Conservation (phyloP, 495 filamentous ascomycete species). For the Podospora pseudoanserina region DNA sequence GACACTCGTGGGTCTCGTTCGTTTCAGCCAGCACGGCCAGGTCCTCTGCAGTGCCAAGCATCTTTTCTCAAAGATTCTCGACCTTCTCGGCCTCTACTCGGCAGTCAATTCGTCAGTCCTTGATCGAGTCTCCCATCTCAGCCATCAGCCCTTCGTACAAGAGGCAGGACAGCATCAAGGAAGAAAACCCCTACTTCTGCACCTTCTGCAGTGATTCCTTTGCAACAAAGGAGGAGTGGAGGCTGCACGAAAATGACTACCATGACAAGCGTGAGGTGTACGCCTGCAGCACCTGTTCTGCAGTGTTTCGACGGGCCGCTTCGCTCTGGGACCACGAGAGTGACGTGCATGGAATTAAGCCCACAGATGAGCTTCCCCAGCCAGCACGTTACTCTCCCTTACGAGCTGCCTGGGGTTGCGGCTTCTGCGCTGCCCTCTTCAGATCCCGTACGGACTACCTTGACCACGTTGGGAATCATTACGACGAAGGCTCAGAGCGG, state of each 20-base stretch:
- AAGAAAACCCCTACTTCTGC: slow-evolving; percentile 19
- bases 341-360: slow-evolving; percentile 11
- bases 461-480: slow-evolving; percentile 25
- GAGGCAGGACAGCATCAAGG: slow-evolving; percentile 16
- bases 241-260: slow-evolving; percentile 19
- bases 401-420: slow-evolving; percentile 28
- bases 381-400: neutral
- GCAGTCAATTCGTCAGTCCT: slow-evolving; percentile 21
- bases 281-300: slow-evolving; percentile 17
- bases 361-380: neutral
- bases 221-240: slow-evolving; percentile 22
- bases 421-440: slow-evolving; percentile 23
- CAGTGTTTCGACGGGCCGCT: slow-evolving; percentile 1
- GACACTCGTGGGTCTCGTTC: slow-evolving; percentile 20
- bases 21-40: slow-evolving; percentile 19
- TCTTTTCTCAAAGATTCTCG: slow-evolving; percentile 24
- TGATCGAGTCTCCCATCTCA: slow-evolving; percentile 23
- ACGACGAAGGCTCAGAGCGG: slow-evolving; percentile 22
- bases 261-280: slow-evolving; percentile 19
- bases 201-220: slow-evolving; percentile 28
- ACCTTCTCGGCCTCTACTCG: slow-evolving; percentile 18
- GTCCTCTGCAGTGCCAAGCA: slow-evolving; percentile 22
- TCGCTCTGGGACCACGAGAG: slow-evolving; percentile 15
- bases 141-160: slow-evolving; percentile 17
- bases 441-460: slow-evolving; percentile 21